Conservation (phyloP, 2,329 filamentous ascomycete genomes). For the Sclerotinia minor region DNA sequence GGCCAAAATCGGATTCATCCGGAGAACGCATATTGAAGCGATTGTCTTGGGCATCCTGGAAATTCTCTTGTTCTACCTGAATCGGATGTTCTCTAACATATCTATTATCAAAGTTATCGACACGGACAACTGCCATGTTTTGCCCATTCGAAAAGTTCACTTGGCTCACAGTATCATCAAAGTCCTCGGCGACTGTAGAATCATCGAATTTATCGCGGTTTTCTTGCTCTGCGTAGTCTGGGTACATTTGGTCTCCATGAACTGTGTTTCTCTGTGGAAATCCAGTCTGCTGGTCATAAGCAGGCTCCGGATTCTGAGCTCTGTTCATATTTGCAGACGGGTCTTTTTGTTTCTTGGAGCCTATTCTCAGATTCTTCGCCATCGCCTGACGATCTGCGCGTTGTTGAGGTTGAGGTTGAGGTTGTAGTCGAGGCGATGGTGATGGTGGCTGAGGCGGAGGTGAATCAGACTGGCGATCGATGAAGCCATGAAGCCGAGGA, state of each 20-base stretch:
- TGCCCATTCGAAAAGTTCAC: background rate
- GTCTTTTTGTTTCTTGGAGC: constrained; percentile 3
- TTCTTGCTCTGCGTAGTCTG: background rate
- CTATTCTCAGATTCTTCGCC: constrained; percentile 2
- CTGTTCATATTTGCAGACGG: constrained; percentile 9
- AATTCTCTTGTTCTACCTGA: background rate
- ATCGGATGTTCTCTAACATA: background rate
- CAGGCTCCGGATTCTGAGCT: constrained; percentile 1
- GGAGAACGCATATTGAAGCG: background rate
- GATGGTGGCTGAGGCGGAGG: background rate
- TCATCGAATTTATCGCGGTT: constrained; percentile 6
- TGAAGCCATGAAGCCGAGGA: background rate
- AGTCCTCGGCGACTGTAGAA: constrained; percentile 13
- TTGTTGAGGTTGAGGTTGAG: background rate
- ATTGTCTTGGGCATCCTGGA: background rate
- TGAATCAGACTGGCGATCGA: background rate
- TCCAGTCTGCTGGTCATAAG: constrained; percentile 7
- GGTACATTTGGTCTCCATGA: background rate
- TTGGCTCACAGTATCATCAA: constrained; percentile 21
- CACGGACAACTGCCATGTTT: background rate
- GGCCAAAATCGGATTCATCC: background rate
- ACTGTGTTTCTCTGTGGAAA: background rate
- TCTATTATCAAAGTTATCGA: background rate
- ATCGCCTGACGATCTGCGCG: constrained; percentile 6
- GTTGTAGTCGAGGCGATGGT: constrained; percentile 3